Evolutionary conservation across 2,329 filamentous ascomycete species (phyloP).

Genomic region (Pseudogymnoascus pannorum): DNA sequence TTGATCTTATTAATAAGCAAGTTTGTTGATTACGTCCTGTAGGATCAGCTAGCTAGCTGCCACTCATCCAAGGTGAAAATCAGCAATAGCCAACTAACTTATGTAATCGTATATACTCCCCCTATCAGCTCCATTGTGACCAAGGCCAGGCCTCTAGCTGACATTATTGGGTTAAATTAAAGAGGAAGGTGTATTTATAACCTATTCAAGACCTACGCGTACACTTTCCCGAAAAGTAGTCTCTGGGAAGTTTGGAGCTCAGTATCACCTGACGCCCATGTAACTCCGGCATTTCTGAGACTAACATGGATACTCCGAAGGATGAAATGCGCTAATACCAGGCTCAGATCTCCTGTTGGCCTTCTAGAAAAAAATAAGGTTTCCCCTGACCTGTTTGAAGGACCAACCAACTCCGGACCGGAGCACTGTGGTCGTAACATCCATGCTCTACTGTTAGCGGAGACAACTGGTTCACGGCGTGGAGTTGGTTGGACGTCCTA

Average conservation of each 20-base stretch:
- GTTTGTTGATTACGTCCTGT: background rate
- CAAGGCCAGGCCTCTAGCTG: too few species aligned
- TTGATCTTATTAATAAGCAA: background rate
- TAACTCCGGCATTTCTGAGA: background rate
- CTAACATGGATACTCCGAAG: background rate
- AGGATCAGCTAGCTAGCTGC: too few species aligned
- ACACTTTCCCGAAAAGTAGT: too few species aligned
- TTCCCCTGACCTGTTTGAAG: background rate
- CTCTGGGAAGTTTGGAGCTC: too few species aligned
- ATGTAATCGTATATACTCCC: too few species aligned
- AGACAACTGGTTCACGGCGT: background rate
- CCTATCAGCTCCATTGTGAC: too few species aligned
- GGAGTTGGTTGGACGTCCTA: background rate
- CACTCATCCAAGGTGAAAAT: too few species aligned
- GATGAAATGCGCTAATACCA: background rate
- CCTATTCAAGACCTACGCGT: too few species aligned
- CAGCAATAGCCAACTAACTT: too few species aligned
- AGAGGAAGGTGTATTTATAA: too few species aligned
- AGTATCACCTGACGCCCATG: background rate
- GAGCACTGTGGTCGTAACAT: background rate
- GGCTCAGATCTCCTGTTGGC: background rate
- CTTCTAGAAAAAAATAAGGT: background rate
- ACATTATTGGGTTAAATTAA: too few species aligned
- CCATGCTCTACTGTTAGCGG: background rate
- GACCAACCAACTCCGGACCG: background rate